phyloP scores from a whole-genome alignment of 108 stramenopile species.

The Pseudonitzschia multiseries region DNA sequence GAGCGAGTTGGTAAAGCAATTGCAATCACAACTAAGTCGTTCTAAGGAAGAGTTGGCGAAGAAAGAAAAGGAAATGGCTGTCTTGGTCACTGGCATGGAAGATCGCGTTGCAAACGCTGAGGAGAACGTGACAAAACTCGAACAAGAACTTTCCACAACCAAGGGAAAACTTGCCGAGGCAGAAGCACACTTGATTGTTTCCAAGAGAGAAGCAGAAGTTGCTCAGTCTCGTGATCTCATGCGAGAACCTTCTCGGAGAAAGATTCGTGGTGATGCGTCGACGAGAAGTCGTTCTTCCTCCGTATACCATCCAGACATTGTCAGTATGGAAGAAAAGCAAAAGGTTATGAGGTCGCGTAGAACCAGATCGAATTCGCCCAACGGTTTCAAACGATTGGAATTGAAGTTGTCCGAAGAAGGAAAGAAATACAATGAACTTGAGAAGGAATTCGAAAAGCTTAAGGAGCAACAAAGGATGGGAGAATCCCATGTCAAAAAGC shows the following conservation, averaged over 20 bases:
- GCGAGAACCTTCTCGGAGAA: conserved; percentile 16
- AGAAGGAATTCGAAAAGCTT: conserved; percentile 53
- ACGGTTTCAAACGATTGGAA: conserved; percentile 58
- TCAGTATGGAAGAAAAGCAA: conserved; percentile 27
- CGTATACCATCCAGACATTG: conserved; percentile 26
- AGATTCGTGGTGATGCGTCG: conserved; percentile 7
- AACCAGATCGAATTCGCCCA: conserved; percentile 71
- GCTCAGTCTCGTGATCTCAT: conserved; percentile 36
- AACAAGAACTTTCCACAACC: conserved; percentile 53
- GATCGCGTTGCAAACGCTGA: conserved; percentile 47
- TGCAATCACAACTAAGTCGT: conserved; percentile 64
- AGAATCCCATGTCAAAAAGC: conserved; percentile 60
- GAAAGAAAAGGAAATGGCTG: conserved; percentile 63
- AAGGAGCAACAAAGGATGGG: conserved; percentile 83
- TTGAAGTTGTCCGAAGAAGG: conserved; percentile 44
- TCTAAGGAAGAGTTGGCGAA: conserved; percentile 59
- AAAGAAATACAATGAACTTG: conserved; percentile 53
- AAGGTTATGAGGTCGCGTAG: conserved; percentile 41
- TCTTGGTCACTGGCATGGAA: conserved; percentile 40
- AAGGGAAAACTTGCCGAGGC: conserved; percentile 69
- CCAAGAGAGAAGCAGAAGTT: conserved; percentile 42
- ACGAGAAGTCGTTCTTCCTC: conserved; percentile 14
- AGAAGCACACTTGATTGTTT: conserved; percentile 59
- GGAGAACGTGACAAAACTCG: conserved; percentile 50
- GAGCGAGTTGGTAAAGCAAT: conserved; percentile 64